Evolutionary conservation across 306 rosid species (phyloP).

Genomic region (Sechiopsis laciniata): DNA sequence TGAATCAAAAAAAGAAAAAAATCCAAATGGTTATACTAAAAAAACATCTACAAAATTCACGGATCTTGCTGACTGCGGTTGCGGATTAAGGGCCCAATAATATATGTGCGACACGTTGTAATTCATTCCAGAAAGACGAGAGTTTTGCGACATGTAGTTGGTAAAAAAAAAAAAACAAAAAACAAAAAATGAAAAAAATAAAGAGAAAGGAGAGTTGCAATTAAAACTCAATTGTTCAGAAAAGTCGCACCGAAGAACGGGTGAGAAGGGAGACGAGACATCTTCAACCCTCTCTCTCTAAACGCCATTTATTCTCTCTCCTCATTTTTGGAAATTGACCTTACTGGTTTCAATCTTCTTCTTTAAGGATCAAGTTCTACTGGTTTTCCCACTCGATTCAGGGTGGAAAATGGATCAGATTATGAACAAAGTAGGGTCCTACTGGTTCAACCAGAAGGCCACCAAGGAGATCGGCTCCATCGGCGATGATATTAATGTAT

Average conservation of each 20-base stretch:
- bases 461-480: slow-evolving; percentile 22
- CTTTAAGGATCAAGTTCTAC: background rate
- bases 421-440: slow-evolving; percentile 23
- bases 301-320: background rate
- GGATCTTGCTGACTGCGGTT: background rate
- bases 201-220: background rate
- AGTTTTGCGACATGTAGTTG: background rate
- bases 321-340: background rate
- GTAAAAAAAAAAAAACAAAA: background rate
- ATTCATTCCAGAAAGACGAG: background rate
- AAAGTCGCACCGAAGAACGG: slow-evolving; percentile 19
- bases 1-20: too few relatives aligned
- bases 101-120: slow-evolving; percentile 6
- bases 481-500: slow-evolving; percentile 23
- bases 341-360: background rate
- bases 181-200: background rate
- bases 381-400: background rate
- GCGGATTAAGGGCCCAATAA: background rate
- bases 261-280: slow-evolving; percentile 15
- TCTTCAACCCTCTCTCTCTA: background rate
- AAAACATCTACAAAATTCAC: background rate
- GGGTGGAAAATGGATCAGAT: slow-evolving; percentile 23
- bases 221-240: background rate
- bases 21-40: too few relatives aligned
- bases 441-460: slow-evolving; percentile 25